Evolutionary conservation across 75 land plant genomes (phyloP).

Genomic region (Larix kaempferi): DNA sequence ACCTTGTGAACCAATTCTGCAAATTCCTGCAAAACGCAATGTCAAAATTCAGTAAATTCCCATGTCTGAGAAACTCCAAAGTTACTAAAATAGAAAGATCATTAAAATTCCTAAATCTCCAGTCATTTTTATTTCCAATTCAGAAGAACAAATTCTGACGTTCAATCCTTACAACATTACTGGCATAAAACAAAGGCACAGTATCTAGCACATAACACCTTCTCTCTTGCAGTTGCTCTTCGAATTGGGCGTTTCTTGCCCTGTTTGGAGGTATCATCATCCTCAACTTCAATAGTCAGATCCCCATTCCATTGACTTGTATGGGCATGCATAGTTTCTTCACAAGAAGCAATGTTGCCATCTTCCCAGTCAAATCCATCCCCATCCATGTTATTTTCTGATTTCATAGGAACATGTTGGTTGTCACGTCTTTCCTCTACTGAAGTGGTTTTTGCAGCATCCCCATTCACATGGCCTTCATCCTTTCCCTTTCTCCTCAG

Average conservation of each 20-base stretch:
- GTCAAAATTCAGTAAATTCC: not conserved
- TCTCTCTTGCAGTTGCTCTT: constrained; percentile 83
- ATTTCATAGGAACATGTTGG: not conserved
- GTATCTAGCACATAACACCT: constrained; percentile 36
- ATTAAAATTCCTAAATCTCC: not conserved
- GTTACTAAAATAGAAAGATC: not conserved
- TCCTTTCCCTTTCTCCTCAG: not conserved
- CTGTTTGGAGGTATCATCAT: constrained; percentile 27
- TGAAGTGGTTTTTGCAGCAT: not conserved
- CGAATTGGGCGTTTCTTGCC: constrained; percentile 27
- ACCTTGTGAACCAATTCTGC: constrained; percentile 91
- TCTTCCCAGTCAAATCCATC: constrained; percentile 85
- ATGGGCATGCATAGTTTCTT: constrained; percentile 3
- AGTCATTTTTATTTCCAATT: not conserved
- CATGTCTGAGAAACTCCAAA: not conserved
- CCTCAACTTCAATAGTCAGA: constrained; percentile 61
- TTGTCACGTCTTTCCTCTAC: not conserved
- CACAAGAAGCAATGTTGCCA: constrained; percentile 33
- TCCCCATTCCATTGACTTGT: constrained; percentile 27
- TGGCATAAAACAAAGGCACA: not conserved
- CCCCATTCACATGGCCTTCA: not conserved
- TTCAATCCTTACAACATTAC: not conserved
- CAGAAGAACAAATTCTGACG: not conserved
- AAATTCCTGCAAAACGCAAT: constrained; percentile 54
- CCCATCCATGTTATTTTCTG: constrained; percentile 17